Base-by-base conservation (phyloP, 2,329 filamentous ascomycete genomes). In the Aphanocladium album region DNA sequence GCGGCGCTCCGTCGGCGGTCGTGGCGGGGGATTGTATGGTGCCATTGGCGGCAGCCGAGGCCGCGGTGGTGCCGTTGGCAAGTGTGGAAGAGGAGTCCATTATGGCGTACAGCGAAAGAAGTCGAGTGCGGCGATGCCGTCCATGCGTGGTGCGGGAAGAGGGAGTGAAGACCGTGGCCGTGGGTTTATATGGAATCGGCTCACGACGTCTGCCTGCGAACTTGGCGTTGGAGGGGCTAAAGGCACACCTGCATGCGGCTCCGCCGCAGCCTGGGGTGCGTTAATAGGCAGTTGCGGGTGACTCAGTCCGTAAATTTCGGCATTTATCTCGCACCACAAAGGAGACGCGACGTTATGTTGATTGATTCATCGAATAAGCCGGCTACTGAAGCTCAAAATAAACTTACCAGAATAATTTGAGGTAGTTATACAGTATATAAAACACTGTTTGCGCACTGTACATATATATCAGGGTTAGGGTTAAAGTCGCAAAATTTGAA, bases 181-280 rank as follows among this genome's bases (percentile, higher is more conserved):
- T 52, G 46, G n/a, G 19, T 51, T 45, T 52, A 59, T 58, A 58
- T 45, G 30, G 46, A 25, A 17, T 41, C 16, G 56, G 30, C 41
- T 57, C 30, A 50, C 23, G 25, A 39, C 21, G 45, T 12, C 45
- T 52, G 57, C 37, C 46, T 59, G 25, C 47, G 23, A 47, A 41
- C 56, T 17, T 35, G 25, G 21, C 21, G 17, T 39, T 27, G 39
- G 47, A 54, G 56, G 56, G 56, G 54, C 54, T 23, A 23, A 25
- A 51, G 56, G 46, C 56, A 39, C 50, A n/a, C n/a, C 55, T 39
- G 57, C 41, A 37, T 25, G 25, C 27, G 19, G 49, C 49, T 49
- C 57, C 57, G 49, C 57, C 17, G 41, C 14, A 49, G 47, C 56
- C 56, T 59, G 56, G 56, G 56, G 56, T 51, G 37, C 46, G 19